Evolutionary conservation across 306 rosid species (phyloP), one percentile per base, ranked within the genome.

Genomic region (Dalbergia cultrata): DNA sequence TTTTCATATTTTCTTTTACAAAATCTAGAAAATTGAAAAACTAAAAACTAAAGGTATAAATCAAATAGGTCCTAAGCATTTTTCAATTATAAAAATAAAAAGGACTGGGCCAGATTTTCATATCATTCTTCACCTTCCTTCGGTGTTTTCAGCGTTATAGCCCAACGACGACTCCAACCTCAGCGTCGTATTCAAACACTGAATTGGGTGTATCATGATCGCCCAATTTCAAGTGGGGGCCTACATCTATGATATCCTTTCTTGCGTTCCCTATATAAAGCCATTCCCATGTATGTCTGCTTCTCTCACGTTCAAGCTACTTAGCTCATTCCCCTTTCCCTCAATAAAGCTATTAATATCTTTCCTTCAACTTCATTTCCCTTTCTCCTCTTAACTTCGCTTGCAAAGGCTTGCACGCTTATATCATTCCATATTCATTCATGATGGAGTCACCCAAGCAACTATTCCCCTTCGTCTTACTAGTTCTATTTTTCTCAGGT

Each of bases 401-500:
- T 47, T 47, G 16, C 53, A 47, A 11, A 13, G 53, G 16, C 53
- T 47, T 43, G 47, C 47, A 49, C 17, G n/a, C 17, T 7, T 14
- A 13, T 14, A 19, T 13, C 17, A 1, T 50, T 50, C 57, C 41
- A 50, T 50, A 14, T 50, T 50, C 57, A 50, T 8, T 34, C 63
- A 63, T n/a, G 18, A 13, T 69, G 82, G 59, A 9, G 14, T 78
- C 69, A 11, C 75, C 47, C 57, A 34, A 78, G 3, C 21, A 22
- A 6, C 22, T 57, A 1, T n/a, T 68, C 17, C 26, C 37, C 35
- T 47, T 13, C 34, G 33, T 68, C 13, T 47, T 33, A 22, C 21
- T 59, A 3, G 4, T 69, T n/a, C 33, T 68, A 10, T 44, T 58
- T 13, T 50, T 78, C 52, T 44, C 82, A 31, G 76, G 82, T 78